These are phyloP conservation scores for Pyricularia grisea DNA, from an alignment of 2,329 filamentous ascomycete species.

Conservation along the genomic window DNA sequence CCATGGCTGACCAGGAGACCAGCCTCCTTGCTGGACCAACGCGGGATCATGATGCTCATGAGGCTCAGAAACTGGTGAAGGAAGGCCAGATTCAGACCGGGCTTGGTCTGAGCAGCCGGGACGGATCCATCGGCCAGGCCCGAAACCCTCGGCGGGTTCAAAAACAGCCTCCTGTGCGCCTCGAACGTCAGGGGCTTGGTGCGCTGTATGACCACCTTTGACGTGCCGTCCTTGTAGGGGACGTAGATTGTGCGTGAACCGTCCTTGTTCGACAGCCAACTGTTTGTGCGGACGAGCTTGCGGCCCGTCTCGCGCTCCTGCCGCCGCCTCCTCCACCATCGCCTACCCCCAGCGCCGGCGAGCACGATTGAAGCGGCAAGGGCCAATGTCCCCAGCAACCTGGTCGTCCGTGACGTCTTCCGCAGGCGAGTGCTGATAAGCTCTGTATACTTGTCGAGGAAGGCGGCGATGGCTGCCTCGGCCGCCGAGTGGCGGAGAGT, in stretches of 20 bases:
- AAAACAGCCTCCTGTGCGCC: conserved; percentile 84
- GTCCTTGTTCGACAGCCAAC: conserved; percentile 87
- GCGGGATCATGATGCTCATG: conserved; percentile 94
- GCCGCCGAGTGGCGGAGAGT: conserved; percentile 60
- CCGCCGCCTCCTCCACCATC: conserved; percentile 63
- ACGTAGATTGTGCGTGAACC: conserved; percentile 93
- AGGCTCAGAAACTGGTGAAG: conserved; percentile 93
- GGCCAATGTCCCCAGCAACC: conserved; percentile 65
- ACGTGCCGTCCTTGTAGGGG: conserved; percentile 77
- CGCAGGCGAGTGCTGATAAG: conserved; percentile 45
- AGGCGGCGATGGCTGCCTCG: conserved; percentile 56
- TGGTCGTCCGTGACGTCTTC: conserved; percentile 59
- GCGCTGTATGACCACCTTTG: conserved; percentile 82
- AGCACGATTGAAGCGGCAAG: conserved; percentile 72
- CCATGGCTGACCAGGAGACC: conserved; percentile 83
- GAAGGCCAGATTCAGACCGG: conserved; percentile 90
- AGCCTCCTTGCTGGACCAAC: conserved; percentile 93
- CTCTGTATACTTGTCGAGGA: conserved; percentile 50
- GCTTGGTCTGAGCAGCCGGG: conserved; percentile 83
- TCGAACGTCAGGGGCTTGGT: conserved; percentile 94
- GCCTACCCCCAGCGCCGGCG: conserved; percentile 67
- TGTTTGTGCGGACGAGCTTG: conserved; percentile 80
- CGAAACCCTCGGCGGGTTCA: conserved; percentile 80
- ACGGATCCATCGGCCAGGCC: conserved; percentile 66
- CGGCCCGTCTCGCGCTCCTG: conserved; percentile 76